Evolutionary conservation across 139 green algal species (phyloP).

Genomic region (Raphidocelis subcapitata): DNA sequence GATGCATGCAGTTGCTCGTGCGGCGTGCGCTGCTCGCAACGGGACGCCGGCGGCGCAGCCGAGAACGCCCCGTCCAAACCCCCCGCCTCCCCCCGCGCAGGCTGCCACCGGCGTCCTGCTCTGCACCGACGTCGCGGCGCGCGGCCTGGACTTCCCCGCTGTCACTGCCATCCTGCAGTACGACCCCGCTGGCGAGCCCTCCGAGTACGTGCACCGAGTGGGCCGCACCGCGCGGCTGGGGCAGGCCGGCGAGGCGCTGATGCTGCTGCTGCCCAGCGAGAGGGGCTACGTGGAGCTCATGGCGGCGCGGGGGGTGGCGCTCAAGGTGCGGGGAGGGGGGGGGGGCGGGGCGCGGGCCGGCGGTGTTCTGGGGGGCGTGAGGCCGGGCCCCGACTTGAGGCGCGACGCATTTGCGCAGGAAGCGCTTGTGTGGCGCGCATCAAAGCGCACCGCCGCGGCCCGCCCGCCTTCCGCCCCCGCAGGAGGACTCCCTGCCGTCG

Average conservation of each 20-base stretch:
- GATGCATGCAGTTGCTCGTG: neutral
- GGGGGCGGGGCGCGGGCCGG: too few species aligned
- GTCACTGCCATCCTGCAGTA: slow-evolving; percentile 93
- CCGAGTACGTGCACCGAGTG: slow-evolving; percentile 87
- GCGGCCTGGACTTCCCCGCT: slow-evolving; percentile 90
- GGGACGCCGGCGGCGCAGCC: too few species aligned
- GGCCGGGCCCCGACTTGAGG: too few species aligned
- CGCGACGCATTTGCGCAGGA: too few species aligned
- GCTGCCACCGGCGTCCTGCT: slow-evolving; percentile 65
- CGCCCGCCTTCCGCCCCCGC: too few species aligned
- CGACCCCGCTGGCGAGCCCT: slow-evolving; percentile 81
- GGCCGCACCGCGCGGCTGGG: slow-evolving; percentile 90
- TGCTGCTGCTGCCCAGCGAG: slow-evolving; percentile 89
- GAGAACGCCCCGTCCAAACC: too few species aligned
- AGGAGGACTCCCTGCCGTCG: too few species aligned
- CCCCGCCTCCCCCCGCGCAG: slow-evolving; percentile 29
- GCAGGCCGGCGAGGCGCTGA: slow-evolving; percentile 70
- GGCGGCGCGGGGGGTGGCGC: slow-evolving; percentile 38
- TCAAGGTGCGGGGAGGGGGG: slow-evolving; percentile 6
- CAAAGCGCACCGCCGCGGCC: too few species aligned
- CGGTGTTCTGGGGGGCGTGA: too few species aligned
- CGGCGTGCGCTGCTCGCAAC: too few species aligned
- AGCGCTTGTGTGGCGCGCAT: too few species aligned
- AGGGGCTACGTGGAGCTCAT: slow-evolving; percentile 78
- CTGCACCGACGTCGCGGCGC: slow-evolving; percentile 85